Conservation (phyloP, 2,329 filamentous ascomycete species). For the Samsoniella hepiali region DNA sequence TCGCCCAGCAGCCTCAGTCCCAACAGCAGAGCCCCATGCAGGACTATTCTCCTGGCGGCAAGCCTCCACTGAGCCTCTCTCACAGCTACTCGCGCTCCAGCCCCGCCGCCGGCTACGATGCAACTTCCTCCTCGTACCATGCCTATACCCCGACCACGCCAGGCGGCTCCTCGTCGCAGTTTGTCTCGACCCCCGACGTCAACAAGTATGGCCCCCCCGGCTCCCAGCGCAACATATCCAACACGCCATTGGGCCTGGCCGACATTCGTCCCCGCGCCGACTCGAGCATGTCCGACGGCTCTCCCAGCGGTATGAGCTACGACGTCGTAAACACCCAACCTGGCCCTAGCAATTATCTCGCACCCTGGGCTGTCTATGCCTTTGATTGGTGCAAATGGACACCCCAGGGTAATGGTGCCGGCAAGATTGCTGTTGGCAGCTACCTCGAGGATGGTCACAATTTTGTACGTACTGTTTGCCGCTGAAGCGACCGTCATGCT, state of each 20-base stretch:
- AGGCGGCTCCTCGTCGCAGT: conserved; percentile 59
- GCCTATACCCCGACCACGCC: conserved; percentile 64
- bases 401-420: conserved; percentile 72
- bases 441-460: conserved; percentile 98
- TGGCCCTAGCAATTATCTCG: conserved; percentile 86
- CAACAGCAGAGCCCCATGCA: conserved; percentile 42
- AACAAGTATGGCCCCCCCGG: conserved; percentile 55
- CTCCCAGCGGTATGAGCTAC: conserved; percentile 59
- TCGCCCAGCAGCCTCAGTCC: conserved; percentile 34
- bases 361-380: conserved; percentile 93
- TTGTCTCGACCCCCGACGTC: conserved; percentile 54
- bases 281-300: conserved; percentile 71
- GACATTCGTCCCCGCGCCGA: conserved; percentile 88
- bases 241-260: conserved; percentile 84
- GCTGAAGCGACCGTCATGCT: not conserved
- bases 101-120: conserved; percentile 61
- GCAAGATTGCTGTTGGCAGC: conserved; percentile 92
- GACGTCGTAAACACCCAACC: conserved; percentile 63
- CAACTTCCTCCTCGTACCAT: conserved; percentile 47
- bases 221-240: conserved; percentile 64
- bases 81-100: conserved; percentile 84
- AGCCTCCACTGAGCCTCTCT: conserved; percentile 62
- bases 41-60: conserved; percentile 62
- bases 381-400: conserved; percentile 99
- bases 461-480: conserved; percentile 61